Evolutionary conservation across 1,284 basidiomycete genomes (phyloP), one percentile per base, ranked within the genome.

Genomic region (Cutaneotrichosporon cyanovorans): DNA sequence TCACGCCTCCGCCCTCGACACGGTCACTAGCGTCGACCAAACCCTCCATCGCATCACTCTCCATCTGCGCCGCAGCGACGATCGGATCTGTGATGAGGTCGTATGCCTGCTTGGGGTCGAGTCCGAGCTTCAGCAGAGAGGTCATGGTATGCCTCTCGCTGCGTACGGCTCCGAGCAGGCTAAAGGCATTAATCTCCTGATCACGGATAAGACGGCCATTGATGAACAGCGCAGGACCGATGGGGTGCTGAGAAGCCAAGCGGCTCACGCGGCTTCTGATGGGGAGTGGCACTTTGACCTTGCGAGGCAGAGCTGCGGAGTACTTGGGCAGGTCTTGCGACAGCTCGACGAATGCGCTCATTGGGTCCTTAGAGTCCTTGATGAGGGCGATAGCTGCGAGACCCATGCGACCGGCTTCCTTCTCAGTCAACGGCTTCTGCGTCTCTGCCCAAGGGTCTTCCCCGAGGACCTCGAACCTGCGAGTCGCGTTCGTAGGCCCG

Each of bases 321-420:
- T 91, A 90, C 65, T 81, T 84, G 0, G 91, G 91, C 69, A 95
- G 90, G 68, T 90, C 83, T 63, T 91, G 85, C 0, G 85, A 78
- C 23, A 95, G 76, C n/a, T 80, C 75, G 35, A 76, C 78, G 30
- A 93, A 76, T 0, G 83, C 77, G 2, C 66, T 53, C 2, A 92
- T 73, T 0, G 83, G 82, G 4, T 78, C 68, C 0, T 71, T 50
- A 6, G 83, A 82, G 45, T 76, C 73, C 35, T 77, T 75, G 46
- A 93, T 78, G 35, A 91, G 77, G 45, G 88, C 82, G 4, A 82
- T 74, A 0, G 86, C 80, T 64, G 87, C 80, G 2, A 81, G 58
- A 14, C 84, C 84, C n/a, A 6, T 30, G 4, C 8, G 6, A 6
- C 4, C 8, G 11, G 87, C 70, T 59, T 91, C 87, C 10, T 78